Evolutionary conservation across 106 monocot species (phyloP), one percentile per base, ranked within the genome.

Genomic region (Allium cepa): DNA sequence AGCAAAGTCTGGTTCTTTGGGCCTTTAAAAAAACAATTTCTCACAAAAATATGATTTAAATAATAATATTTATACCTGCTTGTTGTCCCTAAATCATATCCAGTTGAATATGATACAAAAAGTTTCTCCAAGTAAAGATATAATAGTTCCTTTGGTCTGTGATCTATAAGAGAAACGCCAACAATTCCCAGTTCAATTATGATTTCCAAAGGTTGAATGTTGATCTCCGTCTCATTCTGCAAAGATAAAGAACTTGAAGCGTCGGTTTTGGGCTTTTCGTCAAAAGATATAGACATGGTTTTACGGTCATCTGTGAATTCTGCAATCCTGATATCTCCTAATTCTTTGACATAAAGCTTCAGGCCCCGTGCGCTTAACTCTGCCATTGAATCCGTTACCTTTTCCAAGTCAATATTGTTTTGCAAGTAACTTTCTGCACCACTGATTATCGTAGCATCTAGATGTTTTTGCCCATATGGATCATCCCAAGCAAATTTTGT

Each of bases 91-190:
- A 74, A 75, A 82, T 89, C 81, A 74, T 87, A 90, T 45, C 90
- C 86, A 36, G 81, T 85, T 28, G 79, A 84, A 73, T 93, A 99
- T 62, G 99, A 92, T 64, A 90, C 57, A 71, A 87, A 99, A 56
- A 99, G 78, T 72, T 73, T 93, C 70, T 99, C 82, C 76, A 99
- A 75, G 63, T 83, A 80, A 48, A 99, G 81, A 79, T 90, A 99
- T 59, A 99, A 64, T 10, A 99, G 77, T 67, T 99, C 99, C 66
- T 78, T 79, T 64, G 99, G 93, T 72, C 75, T 90, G 78, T 99
- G 86, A 76, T 99, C 99, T 67, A 99, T 83, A 63, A 99, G 66
- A 69, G 93, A 99, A 56, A 90, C 53, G 1, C 99, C 93, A 50
- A 99, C 77, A 73, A 87, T 63, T 14, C 93, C 92, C 50, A 93